Evolutionary conservation across 768 basidiomycete species (phyloP).

Genomic region (Suillus clintonianus): DNA sequence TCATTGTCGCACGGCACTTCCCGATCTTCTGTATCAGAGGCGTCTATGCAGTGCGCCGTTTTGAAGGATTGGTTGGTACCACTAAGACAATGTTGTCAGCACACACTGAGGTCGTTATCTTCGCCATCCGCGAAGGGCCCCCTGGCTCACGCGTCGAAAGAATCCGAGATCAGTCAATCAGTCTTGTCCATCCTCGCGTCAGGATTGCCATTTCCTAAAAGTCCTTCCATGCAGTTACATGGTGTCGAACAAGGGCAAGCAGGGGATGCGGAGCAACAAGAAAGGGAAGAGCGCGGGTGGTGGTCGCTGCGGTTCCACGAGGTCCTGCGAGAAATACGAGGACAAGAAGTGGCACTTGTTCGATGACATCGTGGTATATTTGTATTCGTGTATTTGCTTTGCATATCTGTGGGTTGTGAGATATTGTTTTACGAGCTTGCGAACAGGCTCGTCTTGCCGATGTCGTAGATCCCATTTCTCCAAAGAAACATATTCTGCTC

Average conservation of each 20-base stretch:
- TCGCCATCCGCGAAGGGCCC: constrained; percentile 27
- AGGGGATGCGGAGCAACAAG: constrained; percentile 38
- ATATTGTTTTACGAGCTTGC: background rate
- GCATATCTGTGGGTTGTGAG: background rate
- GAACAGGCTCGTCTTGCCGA: too few relatives aligned
- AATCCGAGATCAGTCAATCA: constrained; percentile 34
- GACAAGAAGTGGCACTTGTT: constrained; percentile 15
- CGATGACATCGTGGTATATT: background rate
- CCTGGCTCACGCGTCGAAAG: constrained; percentile 29
- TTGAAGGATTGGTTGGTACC: constrained; percentile 47
- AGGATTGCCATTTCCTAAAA: constrained; percentile 66
- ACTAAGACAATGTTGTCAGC: constrained; percentile 52
- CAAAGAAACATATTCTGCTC: too few relatives aligned
- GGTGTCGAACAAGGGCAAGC: constrained; percentile 31
- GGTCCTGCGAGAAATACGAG: constrained; percentile 56
- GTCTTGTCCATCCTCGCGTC: constrained; percentile 42
- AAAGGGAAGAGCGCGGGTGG: constrained; percentile 73
- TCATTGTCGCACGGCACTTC: constrained; percentile 29
- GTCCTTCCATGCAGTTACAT: constrained; percentile 63
- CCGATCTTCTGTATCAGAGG: constrained; percentile 2
- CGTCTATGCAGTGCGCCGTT: constrained; percentile 4
- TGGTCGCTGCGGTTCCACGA: constrained; percentile 71
- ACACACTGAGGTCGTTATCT: constrained; percentile 46
- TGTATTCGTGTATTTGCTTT: background rate
- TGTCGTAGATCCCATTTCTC: too few relatives aligned